Conservation (phyloP, 306 rosid genomes). For the Pyrus betulifolia region DNA sequence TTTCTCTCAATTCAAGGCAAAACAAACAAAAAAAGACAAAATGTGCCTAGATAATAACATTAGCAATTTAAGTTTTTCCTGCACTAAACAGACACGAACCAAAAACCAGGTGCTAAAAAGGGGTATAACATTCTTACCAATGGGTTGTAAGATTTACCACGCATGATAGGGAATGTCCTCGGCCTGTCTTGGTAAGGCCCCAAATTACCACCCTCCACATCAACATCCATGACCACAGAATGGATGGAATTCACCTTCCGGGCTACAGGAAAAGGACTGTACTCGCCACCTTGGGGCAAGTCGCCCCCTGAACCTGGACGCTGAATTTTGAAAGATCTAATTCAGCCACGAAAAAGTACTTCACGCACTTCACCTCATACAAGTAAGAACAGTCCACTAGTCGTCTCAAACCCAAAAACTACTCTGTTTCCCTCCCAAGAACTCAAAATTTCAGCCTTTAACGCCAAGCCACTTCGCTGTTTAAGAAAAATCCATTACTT, state of each 20-base stretch:
- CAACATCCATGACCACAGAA: conserved; percentile 52
- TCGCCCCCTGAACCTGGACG: conserved; percentile 96
- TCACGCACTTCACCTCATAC: background rate
- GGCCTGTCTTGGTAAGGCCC: conserved; percentile 71
- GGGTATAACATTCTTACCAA: conserved; percentile 38
- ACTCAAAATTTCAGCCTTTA: background rate
- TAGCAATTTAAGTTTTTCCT: background rate
- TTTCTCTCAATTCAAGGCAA: background rate
- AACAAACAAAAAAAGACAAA: background rate
- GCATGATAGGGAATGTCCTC: conserved; percentile 88
- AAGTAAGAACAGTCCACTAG: background rate
- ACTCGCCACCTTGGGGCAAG: conserved; percentile 91
- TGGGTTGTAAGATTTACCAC: conserved; percentile 74
- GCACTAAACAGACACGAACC: background rate
- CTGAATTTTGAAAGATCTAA: conserved; percentile 66
- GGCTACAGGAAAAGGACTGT: conserved; percentile 55
- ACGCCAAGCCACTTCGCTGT: conserved; percentile 1
- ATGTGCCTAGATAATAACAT: background rate
- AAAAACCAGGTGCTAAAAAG: background rate
- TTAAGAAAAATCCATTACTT: background rate
- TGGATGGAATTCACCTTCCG: conserved; percentile 68
- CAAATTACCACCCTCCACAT: conserved; percentile 57
- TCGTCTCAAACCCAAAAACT: background rate
- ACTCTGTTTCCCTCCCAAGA: background rate
- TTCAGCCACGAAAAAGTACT: conserved; percentile 10